These are phyloP conservation scores for Cornus florida DNA, from an alignment of 148 eudicot genomes.

Conservation along the genomic window DNA sequence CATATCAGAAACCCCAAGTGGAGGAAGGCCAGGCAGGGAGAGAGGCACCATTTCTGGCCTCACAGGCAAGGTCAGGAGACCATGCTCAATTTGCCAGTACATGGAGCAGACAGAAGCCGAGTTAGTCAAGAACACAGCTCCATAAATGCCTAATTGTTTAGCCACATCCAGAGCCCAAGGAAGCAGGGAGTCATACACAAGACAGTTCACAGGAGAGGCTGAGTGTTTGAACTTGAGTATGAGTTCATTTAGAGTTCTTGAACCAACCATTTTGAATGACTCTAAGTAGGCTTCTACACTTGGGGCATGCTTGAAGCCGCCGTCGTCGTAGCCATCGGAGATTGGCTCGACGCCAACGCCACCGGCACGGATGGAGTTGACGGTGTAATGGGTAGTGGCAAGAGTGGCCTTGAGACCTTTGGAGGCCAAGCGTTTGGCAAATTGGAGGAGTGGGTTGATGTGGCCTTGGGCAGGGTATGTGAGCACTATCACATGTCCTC, in stretches of 20 bases:
- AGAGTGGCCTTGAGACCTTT: not conserved
- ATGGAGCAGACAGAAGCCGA: constrained; percentile 12
- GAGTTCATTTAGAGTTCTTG: not conserved
- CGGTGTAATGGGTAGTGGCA: not conserved
- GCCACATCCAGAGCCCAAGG: constrained; percentile 5
- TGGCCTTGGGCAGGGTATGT: constrained; percentile 1
- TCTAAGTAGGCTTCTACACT: not conserved
- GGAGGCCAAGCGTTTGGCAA: not conserved
- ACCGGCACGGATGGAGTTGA: not conserved
- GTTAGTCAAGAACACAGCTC: constrained; percentile 6
- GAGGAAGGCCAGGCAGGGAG: not conserved
- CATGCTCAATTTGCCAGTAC: not conserved
- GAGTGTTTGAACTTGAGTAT: not conserved
- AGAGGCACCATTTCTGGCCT: not conserved
- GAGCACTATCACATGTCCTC: not conserved
- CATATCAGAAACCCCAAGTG: constrained; percentile 3
- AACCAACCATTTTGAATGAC: not conserved
- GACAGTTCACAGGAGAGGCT: not conserved
- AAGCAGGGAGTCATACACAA: not conserved
- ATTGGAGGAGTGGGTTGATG: not conserved
- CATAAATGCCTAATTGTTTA: not conserved
- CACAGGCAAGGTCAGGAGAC: not conserved
- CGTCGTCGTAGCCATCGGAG: not conserved
- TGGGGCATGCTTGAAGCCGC: not conserved
- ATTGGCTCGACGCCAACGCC: not conserved